Evolutionary conservation across 2,329 filamentous ascomycete species (phyloP), one percentile per base, ranked within the genome.

Genomic region (Penicillium nordicum): DNA sequence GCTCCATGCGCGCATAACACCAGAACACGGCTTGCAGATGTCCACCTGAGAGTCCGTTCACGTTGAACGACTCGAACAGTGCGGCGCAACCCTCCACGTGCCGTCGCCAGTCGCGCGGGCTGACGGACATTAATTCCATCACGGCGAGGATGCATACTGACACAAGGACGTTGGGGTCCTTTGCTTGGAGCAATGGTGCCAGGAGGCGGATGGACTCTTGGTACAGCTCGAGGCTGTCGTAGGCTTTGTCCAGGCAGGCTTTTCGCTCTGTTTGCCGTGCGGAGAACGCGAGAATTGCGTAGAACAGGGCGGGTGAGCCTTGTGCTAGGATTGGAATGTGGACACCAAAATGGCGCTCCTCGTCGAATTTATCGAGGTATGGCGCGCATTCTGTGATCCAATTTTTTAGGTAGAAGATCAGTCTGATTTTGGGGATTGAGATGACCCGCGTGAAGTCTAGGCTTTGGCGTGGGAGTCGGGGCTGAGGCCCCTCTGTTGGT

Each of bases 1-100:
- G 63, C 56, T 84, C 76, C 80, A 83, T 83, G 16, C 81, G 74
- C 0, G 79, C 80, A 59, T 81, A 83, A 57, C 79, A 82, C 81
- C 81, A 83, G 62, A 83, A 83, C 0, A 83, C 73, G 0, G 80
- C 80, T 60, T 82, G 79, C 1, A 79, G 67, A 14, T 83, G 67
- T 0, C 80, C 81, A 0, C 80, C 80, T 1, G 74, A 72, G 0
- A 80, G 71, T 0, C 81, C 81, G 18, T 79, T 76, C 5, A 83
- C 77, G 0, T 74, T 76, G 40, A 79, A 76, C 4, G 77, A 76
- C 50, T 78, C 76, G 14, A 83, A 77, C 0, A 84, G 66, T 2
- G 79, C 74, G 0, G 81, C 81, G 57, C 80, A 83, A 1, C 81
- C 82, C 42, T 84, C 81, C 1, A 84, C 70, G 62, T 84, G 81